Percentiles rank a stretch among this genome's conserved stretches.
phyloP scores from a whole-genome alignment of 345 rosid genomes.

The Theobroma cacao region DNA sequence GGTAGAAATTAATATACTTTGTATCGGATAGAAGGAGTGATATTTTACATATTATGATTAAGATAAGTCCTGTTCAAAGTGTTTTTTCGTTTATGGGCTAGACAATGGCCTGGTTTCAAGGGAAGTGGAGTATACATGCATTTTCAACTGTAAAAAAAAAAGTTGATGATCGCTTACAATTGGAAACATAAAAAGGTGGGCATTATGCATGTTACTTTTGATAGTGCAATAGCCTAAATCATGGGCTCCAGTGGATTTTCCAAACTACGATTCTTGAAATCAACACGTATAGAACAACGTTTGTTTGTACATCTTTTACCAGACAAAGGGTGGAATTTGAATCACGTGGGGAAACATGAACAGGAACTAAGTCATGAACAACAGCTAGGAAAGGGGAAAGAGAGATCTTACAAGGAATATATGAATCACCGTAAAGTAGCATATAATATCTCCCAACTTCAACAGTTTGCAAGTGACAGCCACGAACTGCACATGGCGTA shows the following conservation, averaged over 20 bases:
- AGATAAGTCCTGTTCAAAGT: too few relatives aligned
- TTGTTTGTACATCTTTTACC: not conserved
- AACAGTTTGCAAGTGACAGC: not conserved
- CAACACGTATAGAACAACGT: not conserved
- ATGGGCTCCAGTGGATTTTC: not conserved
- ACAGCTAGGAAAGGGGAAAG: not conserved
- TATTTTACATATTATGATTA: too few relatives aligned
- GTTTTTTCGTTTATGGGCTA: too few relatives aligned
- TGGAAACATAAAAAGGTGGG: too few relatives aligned
- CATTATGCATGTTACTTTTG: not conserved
- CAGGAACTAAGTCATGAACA: not conserved
- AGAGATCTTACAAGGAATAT: not conserved
- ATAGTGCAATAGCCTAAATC: too few relatives aligned
- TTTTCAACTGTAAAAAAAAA: too few relatives aligned
- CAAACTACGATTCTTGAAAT: not conserved
- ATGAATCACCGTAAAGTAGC: not conserved
- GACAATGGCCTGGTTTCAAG: too few relatives aligned
- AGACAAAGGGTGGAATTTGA: not conserved
- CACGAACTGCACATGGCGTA: conserved; percentile 3
- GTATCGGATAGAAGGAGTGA: too few relatives aligned
- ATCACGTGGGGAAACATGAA: conserved; percentile 5
- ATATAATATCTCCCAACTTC: not conserved
- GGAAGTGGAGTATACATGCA: too few relatives aligned
- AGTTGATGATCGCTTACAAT: too few relatives aligned
- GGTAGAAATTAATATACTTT: too few relatives aligned